Evolutionary conservation across 768 basidiomycete species (phyloP).

Genomic region (Melanogaster broomeanus): DNA sequence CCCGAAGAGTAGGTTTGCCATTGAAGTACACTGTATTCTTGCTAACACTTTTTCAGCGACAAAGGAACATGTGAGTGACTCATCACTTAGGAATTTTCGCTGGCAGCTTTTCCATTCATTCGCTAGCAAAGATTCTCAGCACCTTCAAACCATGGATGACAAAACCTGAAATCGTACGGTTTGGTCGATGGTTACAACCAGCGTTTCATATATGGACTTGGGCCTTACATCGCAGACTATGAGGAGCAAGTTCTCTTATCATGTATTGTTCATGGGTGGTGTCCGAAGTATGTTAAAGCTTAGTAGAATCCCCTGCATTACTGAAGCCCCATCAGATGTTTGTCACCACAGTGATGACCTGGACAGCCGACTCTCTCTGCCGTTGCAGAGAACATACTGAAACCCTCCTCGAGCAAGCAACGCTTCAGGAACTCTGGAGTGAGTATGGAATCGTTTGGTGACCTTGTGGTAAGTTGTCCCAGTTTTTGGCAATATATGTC

Average conservation of each 20-base stretch:
- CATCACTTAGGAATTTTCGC: constrained; percentile 15
- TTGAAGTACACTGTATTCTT: not conserved
- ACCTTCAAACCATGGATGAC: constrained; percentile 14
- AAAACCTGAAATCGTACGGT: constrained; percentile 12
- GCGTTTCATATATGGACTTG: constrained; percentile 18
- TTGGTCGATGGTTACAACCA: constrained; percentile 20
- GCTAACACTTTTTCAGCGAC: not conserved
- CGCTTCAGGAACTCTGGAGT: constrained; percentile 19
- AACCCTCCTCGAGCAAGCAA: constrained; percentile 7
- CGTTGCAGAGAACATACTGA: constrained; percentile 21
- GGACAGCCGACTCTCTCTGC: not conserved
- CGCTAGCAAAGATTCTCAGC: constrained; percentile 11
- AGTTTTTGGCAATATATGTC: constrained; percentile 15
- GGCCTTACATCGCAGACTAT: constrained; percentile 22
- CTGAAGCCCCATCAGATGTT: not conserved
- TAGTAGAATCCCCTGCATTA: not conserved
- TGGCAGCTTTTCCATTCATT: constrained; percentile 22
- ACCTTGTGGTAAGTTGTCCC: constrained; percentile 8
- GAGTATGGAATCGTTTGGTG: constrained; percentile 25
- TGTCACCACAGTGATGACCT: not conserved
- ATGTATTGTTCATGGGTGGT: constrained; percentile 17
- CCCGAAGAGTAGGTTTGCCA: constrained; percentile 25
- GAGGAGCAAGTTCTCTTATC: constrained; percentile 18
- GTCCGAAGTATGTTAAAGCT: constrained; percentile 10
- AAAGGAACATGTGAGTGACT: constrained; percentile 3